These are phyloP conservation scores for Lepidium aucheri DNA, from an alignment of 345 rosid genomes.

Conservation along the genomic window DNA sequence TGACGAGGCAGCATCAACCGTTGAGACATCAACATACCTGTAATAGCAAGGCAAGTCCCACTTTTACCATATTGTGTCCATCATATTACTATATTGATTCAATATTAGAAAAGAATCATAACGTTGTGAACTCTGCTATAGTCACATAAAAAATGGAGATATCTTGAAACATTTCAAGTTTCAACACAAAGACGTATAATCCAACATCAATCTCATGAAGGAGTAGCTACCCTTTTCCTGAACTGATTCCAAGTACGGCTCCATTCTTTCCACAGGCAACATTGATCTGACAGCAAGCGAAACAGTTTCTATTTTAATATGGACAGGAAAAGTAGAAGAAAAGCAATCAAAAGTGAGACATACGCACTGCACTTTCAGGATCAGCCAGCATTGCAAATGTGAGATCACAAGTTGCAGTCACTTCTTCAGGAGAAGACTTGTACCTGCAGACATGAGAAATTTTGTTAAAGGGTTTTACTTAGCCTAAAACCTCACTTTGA, in stretches of 20 bases:
- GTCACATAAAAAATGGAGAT: neutral
- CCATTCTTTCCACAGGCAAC: constrained; percentile 89
- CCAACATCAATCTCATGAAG: neutral
- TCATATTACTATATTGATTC: neutral
- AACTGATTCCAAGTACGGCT: constrained; percentile 59
- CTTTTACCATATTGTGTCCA: neutral
- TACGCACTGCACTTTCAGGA: constrained; percentile 98
- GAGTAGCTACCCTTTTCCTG: constrained; percentile 75
- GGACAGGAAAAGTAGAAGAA: constrained; percentile 1
- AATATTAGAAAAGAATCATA: neutral
- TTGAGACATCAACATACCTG: constrained; percentile 90
- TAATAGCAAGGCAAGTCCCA: neutral
- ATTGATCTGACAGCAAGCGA: constrained; percentile 45
- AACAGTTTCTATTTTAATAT: constrained; percentile 8
- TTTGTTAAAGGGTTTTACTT: neutral
- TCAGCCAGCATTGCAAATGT: constrained; percentile 93
- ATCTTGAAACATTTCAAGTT: neutral
- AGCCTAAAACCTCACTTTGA: neutral
- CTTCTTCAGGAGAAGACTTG: constrained; percentile 79
- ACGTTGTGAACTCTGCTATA: neutral
- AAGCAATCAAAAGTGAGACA: constrained; percentile 28
- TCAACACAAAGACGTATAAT: neutral
- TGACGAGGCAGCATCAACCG: constrained; percentile 80
- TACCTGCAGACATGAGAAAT: constrained; percentile 36
- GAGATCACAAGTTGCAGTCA: constrained; percentile 75